phyloP scores from a whole-genome alignment of 352 stramenopile species.

The Phytophthora tubulina region DNA sequence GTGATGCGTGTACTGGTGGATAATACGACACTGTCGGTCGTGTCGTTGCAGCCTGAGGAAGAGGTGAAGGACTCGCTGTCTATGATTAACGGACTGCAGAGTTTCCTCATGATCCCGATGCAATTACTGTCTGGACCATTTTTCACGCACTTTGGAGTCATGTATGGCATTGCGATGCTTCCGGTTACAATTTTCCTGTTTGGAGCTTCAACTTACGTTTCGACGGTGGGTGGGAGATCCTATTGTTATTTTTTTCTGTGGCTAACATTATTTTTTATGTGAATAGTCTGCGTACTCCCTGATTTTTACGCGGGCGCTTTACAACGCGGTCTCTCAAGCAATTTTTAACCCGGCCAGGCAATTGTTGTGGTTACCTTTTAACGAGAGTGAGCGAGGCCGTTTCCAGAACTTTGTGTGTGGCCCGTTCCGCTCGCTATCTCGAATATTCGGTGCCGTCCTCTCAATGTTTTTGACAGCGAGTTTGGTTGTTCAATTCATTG shows the following conservation, averaged over 20 bases:
- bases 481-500: conserved; percentile 56
- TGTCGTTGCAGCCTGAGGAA: conserved; percentile 74
- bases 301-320: conserved; percentile 76
- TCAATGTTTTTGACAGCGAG: conserved; percentile 75
- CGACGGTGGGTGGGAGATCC: conserved; percentile 42
- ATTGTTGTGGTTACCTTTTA: conserved; percentile 88
- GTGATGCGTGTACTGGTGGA: conserved; percentile 84
- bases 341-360: conserved; percentile 90
- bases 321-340: conserved; percentile 82
- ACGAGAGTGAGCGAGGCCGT: conserved; percentile 66
- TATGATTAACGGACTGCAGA: conserved; percentile 85
- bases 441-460: conserved; percentile 77
- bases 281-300: conserved; percentile 61
- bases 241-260: neutral
- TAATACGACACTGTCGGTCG: conserved; percentile 82
- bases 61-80: conserved; percentile 80
- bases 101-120: conserved; percentile 89
- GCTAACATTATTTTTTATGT: conserved; percentile 3
- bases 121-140: conserved; percentile 81
- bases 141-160: conserved; percentile 88
- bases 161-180: conserved; percentile 84
- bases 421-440: conserved; percentile 81
- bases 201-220: conserved; percentile 66
- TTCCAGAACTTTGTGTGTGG: conserved; percentile 88
- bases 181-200: conserved; percentile 81